Conservation (phyloP, 2,329 filamentous ascomycete species). For the Plenodomus lindquistii region DNA sequence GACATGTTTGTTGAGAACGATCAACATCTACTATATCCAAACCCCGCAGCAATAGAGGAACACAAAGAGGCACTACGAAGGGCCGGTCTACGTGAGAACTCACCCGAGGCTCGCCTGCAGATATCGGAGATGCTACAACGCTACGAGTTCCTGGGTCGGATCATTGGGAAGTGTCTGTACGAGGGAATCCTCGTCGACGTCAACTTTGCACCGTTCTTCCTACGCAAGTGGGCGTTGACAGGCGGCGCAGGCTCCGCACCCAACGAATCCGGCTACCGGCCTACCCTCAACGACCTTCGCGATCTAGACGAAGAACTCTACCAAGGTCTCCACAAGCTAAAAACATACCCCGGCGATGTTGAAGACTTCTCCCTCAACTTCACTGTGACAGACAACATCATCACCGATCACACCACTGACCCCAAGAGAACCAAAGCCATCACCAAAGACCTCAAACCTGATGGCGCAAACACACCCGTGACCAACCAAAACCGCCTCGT, state of each 20-base stretch:
- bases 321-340: conserved; percentile 78
- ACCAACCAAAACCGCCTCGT: conserved; percentile 90
- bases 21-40: conserved; percentile 85
- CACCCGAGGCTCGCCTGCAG: conserved; percentile 59
- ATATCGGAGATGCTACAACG: conserved; percentile 67
- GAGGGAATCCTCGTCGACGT: conserved; percentile 95
- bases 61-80: conserved; percentile 61
- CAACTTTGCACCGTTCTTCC: conserved; percentile 91
- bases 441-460: conserved; percentile 74
- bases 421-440: conserved; percentile 59
- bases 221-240: conserved; percentile 89
- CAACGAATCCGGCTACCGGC: conserved; percentile 74
- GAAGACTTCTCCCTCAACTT: conserved; percentile 83
- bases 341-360: conserved; percentile 83
- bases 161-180: conserved; percentile 96
- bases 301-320: conserved; percentile 92
- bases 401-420: conserved; percentile 35
- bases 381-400: conserved; percentile 75
- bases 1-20: conserved; percentile 82
- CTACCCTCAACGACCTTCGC: conserved; percentile 91
- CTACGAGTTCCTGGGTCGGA: conserved; percentile 89
- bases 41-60: conserved; percentile 76
- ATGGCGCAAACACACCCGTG: conserved; percentile 76
- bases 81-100: conserved; percentile 57
- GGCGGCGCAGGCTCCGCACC: conserved; percentile 65